Conservation (phyloP, 345 rosid genomes). For the Ailanthus altissimus region DNA sequence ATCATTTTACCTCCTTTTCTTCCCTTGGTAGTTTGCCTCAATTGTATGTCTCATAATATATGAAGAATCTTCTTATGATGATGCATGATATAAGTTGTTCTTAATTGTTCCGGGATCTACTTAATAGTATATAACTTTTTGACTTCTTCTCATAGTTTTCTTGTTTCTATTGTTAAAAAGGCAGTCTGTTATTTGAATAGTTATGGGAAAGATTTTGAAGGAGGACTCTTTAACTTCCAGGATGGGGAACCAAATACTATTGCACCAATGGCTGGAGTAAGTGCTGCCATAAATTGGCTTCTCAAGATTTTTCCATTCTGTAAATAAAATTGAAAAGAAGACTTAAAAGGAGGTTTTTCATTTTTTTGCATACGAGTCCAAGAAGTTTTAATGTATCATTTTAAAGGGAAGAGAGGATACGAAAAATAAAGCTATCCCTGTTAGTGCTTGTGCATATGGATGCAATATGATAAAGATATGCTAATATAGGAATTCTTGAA, state of each 20-base stretch:
- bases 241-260: conserved; percentile 67
- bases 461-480: not conserved
- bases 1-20: not conserved
- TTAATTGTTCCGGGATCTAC: not conserved
- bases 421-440: not conserved
- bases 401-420: not conserved
- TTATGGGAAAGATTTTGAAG: conserved; percentile 65
- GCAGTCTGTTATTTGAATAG: conserved; percentile 95
- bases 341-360: not conserved
- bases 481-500: not conserved
- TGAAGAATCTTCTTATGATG: not conserved
- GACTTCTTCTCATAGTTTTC: conserved; percentile 23
- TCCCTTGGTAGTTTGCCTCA: not conserved
- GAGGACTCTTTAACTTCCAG: conserved; percentile 84
- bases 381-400: not conserved
- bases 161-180: conserved; percentile 41
- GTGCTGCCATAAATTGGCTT: conserved; percentile 24
- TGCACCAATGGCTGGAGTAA: conserved; percentile 76
- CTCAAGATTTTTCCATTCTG: not conserved
- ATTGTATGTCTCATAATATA: not conserved
- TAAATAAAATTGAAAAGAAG: not conserved
- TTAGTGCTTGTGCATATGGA: not conserved
- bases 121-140: not conserved
- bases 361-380: not conserved
- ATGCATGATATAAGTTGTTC: not conserved